Conservation (phyloP, 148 eudicot species). For the Oxyria digyna region DNA sequence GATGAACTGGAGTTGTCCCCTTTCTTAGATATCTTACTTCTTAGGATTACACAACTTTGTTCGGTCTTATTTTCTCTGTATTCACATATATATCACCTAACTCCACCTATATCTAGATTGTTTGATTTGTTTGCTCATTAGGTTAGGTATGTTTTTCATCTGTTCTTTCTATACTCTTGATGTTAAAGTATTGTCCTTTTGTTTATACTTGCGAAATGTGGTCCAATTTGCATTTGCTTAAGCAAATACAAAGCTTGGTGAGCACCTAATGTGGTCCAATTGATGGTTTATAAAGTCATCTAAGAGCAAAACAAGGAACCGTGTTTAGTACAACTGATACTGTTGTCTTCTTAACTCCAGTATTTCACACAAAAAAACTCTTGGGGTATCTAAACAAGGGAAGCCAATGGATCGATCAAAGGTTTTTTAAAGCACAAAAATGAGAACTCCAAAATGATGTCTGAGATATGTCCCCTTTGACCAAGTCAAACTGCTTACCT, state of each 20-base stretch:
- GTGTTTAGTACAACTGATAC: background rate
- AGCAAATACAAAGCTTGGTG: background rate
- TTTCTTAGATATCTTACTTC: background rate
- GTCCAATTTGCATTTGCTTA: background rate
- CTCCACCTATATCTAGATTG: background rate
- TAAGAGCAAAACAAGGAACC: background rate
- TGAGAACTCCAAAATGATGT: background rate
- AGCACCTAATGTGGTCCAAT: background rate
- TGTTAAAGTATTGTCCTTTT: background rate
- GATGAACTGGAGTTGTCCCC: background rate
- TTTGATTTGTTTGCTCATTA: background rate
- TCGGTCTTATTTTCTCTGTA: background rate
- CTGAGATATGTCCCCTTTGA: background rate
- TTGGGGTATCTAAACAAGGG: background rate
- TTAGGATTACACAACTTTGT: background rate
- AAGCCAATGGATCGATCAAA: background rate
- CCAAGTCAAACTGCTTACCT: background rate
- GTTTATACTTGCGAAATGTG: background rate
- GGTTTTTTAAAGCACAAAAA: background rate
- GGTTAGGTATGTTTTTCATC: background rate
- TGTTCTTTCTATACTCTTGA: background rate
- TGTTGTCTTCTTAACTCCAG: background rate
- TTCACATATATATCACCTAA: background rate
- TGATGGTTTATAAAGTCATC: background rate
- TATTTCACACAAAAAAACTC: background rate